A percentile compares a stretch with the other conserved stretches of the same genome.
These are phyloP conservation scores for Clohesyomyces aquaticus DNA, from an alignment of 495 filamentous ascomycete species.

Conservation along the genomic window DNA sequence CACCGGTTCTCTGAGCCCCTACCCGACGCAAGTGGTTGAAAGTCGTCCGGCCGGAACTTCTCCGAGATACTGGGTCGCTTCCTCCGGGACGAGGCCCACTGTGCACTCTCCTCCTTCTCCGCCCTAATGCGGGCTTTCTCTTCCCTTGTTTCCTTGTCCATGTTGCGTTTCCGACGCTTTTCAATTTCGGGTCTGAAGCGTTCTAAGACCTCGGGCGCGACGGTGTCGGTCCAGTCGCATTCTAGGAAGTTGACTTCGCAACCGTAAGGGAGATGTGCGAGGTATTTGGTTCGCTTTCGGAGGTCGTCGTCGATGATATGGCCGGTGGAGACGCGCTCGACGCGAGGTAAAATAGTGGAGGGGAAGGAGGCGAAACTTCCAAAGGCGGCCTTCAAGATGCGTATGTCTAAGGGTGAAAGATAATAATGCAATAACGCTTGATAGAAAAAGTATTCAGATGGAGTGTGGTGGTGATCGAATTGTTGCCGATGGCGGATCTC, in stretches of 20 bases:
- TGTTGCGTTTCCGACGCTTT: conserved; percentile 73
- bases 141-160: conserved; percentile 85
- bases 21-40: conserved; percentile 64
- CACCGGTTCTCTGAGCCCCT: conserved; percentile 48
- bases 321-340: conserved; percentile 89
- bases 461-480: conserved; percentile 44
- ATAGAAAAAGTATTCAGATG: conserved; percentile 79
- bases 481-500: conserved; percentile 50
- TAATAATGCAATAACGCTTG: conserved; percentile 89
- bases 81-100: conserved; percentile 44
- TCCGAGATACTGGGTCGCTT: conserved; percentile 45
- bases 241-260: conserved; percentile 94
- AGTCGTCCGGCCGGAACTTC: conserved; percentile 50
- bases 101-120: conserved; percentile 74
- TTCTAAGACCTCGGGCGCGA: conserved; percentile 72
- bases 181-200: conserved; percentile 77
- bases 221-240: conserved; percentile 95
- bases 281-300: conserved; percentile 84
- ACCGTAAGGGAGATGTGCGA: conserved; percentile 87
- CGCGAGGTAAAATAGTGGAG: conserved; percentile 83
- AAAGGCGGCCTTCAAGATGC: conserved; percentile 89
- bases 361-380: conserved; percentile 83
- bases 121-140: conserved; percentile 88
- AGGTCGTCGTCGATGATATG: conserved; percentile 90
- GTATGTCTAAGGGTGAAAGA: conserved; percentile 90